These are phyloP conservation scores for Pharus latifolius DNA, from an alignment of 176 grass and related monocot genomes.

Conservation along the genomic window DNA sequence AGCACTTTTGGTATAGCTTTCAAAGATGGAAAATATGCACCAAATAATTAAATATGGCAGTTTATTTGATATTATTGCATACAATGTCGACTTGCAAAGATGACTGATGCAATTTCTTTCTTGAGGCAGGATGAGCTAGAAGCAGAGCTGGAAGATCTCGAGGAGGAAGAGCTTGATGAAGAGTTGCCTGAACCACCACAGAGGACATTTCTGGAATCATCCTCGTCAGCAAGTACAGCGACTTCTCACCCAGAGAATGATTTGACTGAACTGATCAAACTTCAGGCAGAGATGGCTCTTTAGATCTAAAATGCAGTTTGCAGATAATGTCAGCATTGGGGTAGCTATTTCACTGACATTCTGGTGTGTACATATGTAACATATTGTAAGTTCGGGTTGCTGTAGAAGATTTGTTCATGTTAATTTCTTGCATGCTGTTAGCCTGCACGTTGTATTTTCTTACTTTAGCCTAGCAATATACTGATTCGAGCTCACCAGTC, in stretches of 20 bases:
- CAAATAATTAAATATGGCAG: too few species aligned
- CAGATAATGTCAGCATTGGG: not conserved
- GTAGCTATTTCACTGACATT: not conserved
- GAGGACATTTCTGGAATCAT: not conserved
- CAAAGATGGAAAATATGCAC: too few species aligned
- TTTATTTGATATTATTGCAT: not conserved
- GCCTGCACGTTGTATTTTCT: not conserved
- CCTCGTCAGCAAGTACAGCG: not conserved
- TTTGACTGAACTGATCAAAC: conserved; percentile 25
- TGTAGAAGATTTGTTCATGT: not conserved
- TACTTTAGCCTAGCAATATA: not conserved
- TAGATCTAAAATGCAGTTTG: not conserved
- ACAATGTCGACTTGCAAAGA: not conserved
- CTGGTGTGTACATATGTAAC: not conserved
- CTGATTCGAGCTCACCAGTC: not conserved
- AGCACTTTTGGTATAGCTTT: too few species aligned
- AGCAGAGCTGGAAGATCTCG: conserved; percentile 57
- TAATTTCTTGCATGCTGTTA: not conserved
- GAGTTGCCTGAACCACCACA: conserved; percentile 26
- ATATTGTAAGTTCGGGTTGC: conserved; percentile 1
- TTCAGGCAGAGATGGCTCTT: conserved; percentile 54
- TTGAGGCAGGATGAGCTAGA: conserved; percentile 49
- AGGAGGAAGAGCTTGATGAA: conserved; percentile 32
- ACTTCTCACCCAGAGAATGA: conserved; percentile 11
- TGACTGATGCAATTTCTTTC: not conserved